Evolutionary conservation across 176 grass and related monocot genomes (phyloP).

Genomic region (Aegilops bicornis): DNA sequence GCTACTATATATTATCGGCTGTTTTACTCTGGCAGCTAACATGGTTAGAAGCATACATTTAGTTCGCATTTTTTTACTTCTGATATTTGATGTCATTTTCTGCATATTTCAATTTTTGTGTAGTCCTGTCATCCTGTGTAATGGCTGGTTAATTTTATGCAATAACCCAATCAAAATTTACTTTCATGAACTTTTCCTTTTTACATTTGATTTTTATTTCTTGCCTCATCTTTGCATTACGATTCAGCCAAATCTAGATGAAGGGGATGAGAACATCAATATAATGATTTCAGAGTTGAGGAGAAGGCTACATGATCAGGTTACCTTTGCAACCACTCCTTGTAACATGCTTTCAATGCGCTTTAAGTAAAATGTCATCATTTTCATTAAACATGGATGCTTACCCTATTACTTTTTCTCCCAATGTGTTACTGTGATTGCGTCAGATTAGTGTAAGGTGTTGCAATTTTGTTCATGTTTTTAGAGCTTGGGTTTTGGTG

Average conservation of each 20-base stretch:
- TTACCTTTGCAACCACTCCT: conserved; percentile 19
- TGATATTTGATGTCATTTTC: background rate
- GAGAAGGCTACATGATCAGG: conserved; percentile 65
- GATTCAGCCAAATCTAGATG: conserved; percentile 65
- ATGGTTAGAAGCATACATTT: background rate
- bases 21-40: background rate
- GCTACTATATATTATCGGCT: background rate
- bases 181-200: background rate
- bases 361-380: background rate
- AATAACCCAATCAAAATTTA: background rate
- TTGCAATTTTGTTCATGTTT: background rate
- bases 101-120: background rate
- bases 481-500: background rate
- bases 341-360: background rate
- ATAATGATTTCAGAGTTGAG: conserved; percentile 66
- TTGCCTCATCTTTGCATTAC: background rate
- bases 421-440: background rate
- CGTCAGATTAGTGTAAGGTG: background rate
- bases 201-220: conserved; percentile 1
- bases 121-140: background rate
- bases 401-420: background rate
- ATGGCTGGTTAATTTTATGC: background rate
- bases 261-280: conserved; percentile 51
- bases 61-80: background rate
- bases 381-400: conserved; percentile 6